phyloP scores from a whole-genome alignment of 2,329 filamentous ascomycete genomes.

The Atkinsonella texensis region DNA sequence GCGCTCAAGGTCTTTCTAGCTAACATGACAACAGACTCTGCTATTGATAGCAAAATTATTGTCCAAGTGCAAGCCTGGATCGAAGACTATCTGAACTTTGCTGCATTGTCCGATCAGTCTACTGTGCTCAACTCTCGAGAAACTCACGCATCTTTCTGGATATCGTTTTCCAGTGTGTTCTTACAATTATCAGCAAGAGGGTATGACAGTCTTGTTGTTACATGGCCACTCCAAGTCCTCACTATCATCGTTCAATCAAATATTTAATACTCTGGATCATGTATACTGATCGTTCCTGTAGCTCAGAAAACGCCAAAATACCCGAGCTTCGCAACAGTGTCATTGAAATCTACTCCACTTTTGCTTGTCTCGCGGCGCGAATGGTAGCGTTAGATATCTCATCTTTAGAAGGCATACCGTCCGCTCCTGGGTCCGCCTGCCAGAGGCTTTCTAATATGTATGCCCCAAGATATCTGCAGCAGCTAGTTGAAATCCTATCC shows the following conservation, averaged over 20 bases:
- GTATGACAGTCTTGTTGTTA: slow-evolving; percentile 20
- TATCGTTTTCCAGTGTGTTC: slow-evolving; percentile 37
- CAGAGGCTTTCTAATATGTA: slow-evolving; percentile 15
- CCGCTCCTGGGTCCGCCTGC: slow-evolving; percentile 1
- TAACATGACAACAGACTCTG: slow-evolving; percentile 21
- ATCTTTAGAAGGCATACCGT: slow-evolving; percentile 10
- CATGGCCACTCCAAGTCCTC: background rate
- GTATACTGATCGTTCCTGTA: slow-evolving; percentile 1
- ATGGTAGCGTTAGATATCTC: slow-evolving; percentile 37
- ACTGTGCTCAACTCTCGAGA: slow-evolving; percentile 30
- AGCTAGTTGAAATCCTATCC: slow-evolving; percentile 23
- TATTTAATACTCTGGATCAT: background rate
- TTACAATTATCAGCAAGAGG: slow-evolving; percentile 21
- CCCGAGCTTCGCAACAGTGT: slow-evolving; percentile 18
- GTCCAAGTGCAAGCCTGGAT: slow-evolving; percentile 38
- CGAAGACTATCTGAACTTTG: slow-evolving; percentile 32
- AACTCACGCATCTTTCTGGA: slow-evolving; percentile 39
- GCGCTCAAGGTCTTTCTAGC: background rate
- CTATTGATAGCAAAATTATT: slow-evolving; percentile 32
- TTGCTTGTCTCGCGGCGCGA: slow-evolving; percentile 38
- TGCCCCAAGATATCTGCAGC: slow-evolving; percentile 29
- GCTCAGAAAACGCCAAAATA: slow-evolving; percentile 9
- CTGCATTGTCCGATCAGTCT: slow-evolving; percentile 20
- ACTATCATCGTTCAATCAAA: no score
- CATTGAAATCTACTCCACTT: slow-evolving; percentile 25